A percentile compares a stretch with the other conserved stretches of the same genome.
phyloP scores from a whole-genome alignment of 352 stramenopile genomes.

The Phytophthora aleatoria region DNA sequence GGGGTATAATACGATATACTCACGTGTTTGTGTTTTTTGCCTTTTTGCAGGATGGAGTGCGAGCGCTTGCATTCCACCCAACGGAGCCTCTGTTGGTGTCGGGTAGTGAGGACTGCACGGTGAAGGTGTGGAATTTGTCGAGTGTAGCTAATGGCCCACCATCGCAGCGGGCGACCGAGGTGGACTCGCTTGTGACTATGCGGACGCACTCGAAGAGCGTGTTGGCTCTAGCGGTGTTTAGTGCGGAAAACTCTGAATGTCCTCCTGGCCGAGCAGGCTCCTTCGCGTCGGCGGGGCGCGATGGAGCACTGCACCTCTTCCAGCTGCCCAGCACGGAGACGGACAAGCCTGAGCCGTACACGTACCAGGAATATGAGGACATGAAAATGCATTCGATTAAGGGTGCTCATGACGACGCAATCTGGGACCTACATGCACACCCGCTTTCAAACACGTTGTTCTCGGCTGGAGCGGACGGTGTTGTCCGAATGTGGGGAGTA shows the following conservation, averaged over 20 bases:
- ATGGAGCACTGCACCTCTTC: constrained; percentile 74
- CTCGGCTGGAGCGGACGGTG: constrained; percentile 75
- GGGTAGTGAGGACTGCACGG: constrained; percentile 84
- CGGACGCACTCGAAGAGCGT: constrained; percentile 78
- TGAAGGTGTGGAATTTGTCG: constrained; percentile 84
- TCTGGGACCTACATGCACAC: constrained; percentile 85
- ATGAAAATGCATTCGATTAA: constrained; percentile 74
- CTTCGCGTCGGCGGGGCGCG: constrained; percentile 77
- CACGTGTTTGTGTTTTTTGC: constrained; percentile 1
- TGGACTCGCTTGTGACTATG: constrained; percentile 81
- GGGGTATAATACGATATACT: constrained; percentile 2
- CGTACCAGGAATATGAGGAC: constrained; percentile 74
- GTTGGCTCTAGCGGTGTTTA: constrained; percentile 73
- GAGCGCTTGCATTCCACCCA: constrained; percentile 77
- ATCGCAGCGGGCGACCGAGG: constrained; percentile 69
- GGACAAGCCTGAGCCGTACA: constrained; percentile 73
- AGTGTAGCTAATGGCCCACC: constrained; percentile 64
- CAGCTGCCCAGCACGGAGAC: constrained; percentile 60
- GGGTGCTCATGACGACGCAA: constrained; percentile 77
- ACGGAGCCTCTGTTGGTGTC: constrained; percentile 85
- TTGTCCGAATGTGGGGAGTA: constrained; percentile 81
- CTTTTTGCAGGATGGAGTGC: constrained; percentile 67
- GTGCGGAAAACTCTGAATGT: constrained; percentile 73
- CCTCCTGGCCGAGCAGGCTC: constrained; percentile 51
- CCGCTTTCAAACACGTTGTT: constrained; percentile 85